Evolutionary conservation across 306 rosid genomes (phyloP), one percentile per base, ranked within the genome.

Genomic region (Acacia crassicarpa): DNA sequence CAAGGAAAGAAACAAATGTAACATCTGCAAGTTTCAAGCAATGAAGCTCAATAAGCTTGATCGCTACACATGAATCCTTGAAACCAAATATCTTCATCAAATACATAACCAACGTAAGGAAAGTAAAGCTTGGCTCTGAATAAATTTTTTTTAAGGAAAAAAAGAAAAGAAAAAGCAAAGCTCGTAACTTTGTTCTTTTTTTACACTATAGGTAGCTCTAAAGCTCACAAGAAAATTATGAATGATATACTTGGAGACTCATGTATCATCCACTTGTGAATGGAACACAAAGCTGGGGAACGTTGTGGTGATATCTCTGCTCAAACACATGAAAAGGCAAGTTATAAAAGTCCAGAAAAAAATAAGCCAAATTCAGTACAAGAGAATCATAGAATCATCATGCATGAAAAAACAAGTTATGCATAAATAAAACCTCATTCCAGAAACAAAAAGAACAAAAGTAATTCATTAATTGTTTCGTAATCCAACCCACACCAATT

Each of bases 241-340:
- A 33, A 66, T 40, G 5, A 58, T 65, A 20, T 41, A 66, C 8
- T 33, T 15, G 43, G 27, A 78, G 40, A 45, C 65, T 85, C 75
- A 90, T 51, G 94, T 88, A 43, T 94, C 98, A 43, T 94, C 92
- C 77, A 94, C 98, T 88, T 92, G 98, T 23, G 98, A 94, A 86
- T 94, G 97, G 84, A 94, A 92, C 51, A 94, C 98, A 84, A 94
- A 94, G 88, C 97, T 94, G 2, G 98, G 98, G 83, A 94, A 94
- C 51, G 98, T 92, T 41, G 98, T 94, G 78, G 98, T 94, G 86
- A 94, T 94, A 89, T 94, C 98, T 86, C 97, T 94, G 98, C 56
- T 40, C 88, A 83, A 14, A 72, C 67, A 59, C 74, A 68, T 58
- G 45, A 16, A 85, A 73, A 76, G 51, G 16, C 1, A 72, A 59